A percentile compares a stretch with the other conserved stretches of the same genome.
Conservation (phyloP, 2,329 filamentous ascomycete species). For the Metarhizium brunneum region DNA sequence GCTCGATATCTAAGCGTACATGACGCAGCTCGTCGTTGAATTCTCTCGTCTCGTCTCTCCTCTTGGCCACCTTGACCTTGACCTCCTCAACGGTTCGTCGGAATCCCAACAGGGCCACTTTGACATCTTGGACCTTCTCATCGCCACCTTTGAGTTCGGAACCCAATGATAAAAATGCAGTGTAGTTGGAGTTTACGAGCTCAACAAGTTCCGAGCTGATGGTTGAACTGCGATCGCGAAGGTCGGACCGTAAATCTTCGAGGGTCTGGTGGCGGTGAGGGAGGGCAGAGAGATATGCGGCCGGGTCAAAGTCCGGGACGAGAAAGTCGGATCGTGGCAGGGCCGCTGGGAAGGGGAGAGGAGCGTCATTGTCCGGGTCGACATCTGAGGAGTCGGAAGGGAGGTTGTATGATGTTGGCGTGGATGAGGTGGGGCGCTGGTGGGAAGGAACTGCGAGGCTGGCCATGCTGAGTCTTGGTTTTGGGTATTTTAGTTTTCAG, state of each 20-base stretch:
- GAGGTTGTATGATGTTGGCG: slow-evolving; percentile 7
- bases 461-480: slow-evolving; percentile 10
- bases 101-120: slow-evolving; percentile 80
- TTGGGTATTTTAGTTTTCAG: background rate
- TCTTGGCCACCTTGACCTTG: slow-evolving; percentile 52
- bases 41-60: slow-evolving; percentile 51
- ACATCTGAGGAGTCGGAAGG: slow-evolving; percentile 14
- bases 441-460: slow-evolving; percentile 20
- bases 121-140: slow-evolving; percentile 82
- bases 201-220: slow-evolving; percentile 84
- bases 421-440: slow-evolving; percentile 12
- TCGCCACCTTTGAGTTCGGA: slow-evolving; percentile 77
- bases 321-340: slow-evolving; percentile 80
- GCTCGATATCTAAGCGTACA: slow-evolving; percentile 55
- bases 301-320: slow-evolving; percentile 64
- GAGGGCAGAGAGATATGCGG: slow-evolving; percentile 70
- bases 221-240: slow-evolving; percentile 69
- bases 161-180: slow-evolving; percentile 79
- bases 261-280: slow-evolving; percentile 89
- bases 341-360: slow-evolving; percentile 80
- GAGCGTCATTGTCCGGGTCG: slow-evolving; percentile 48
- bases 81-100: slow-evolving; percentile 71
- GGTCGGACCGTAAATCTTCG: slow-evolving; percentile 80
- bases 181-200: slow-evolving; percentile 91
- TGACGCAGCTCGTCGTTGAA: slow-evolving; percentile 57